These are phyloP conservation scores for Prunus mume DNA, from an alignment of 306 rosid genomes.

Conservation along the genomic window DNA sequence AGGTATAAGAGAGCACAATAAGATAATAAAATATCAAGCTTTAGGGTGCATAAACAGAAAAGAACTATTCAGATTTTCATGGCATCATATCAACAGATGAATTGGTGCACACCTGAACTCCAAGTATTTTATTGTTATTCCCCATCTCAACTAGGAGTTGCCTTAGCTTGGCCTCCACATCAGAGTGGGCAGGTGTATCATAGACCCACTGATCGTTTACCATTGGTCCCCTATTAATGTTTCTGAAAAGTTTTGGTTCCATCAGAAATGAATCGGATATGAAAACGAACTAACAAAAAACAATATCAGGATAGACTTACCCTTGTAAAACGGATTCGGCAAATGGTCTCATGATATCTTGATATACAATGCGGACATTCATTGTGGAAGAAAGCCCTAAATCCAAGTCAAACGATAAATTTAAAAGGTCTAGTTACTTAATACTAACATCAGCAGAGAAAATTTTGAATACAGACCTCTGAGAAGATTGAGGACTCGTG, in stretches of 20 bases:
- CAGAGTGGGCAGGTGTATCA: slow-evolving; percentile 74
- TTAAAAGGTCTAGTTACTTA: slow-evolving; percentile 12
- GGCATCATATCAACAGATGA: neutral
- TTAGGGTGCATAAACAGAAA: neutral
- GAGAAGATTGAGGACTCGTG: slow-evolving; percentile 93
- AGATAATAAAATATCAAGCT: neutral
- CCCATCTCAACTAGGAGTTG: slow-evolving; percentile 70
- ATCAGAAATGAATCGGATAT: slow-evolving; percentile 38
- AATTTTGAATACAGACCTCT: slow-evolving; percentile 57
- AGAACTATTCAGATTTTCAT: neutral
- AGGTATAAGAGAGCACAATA: neutral
- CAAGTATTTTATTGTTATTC: slow-evolving; percentile 78
- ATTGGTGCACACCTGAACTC: slow-evolving; percentile 70
- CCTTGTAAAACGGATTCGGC: slow-evolving; percentile 86
- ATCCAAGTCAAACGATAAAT: slow-evolving; percentile 35
- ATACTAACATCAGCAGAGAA: slow-evolving; percentile 5
- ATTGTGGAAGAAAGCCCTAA: slow-evolving; percentile 85
- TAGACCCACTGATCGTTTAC: slow-evolving; percentile 77
- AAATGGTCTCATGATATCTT: slow-evolving; percentile 97
- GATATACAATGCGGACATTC: slow-evolving; percentile 75
- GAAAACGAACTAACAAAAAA: neutral
- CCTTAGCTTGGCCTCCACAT: slow-evolving; percentile 85
- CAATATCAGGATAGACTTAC: slow-evolving; percentile 45
- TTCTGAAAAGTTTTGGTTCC: slow-evolving; percentile 45
- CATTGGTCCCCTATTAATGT: slow-evolving; percentile 62